Evolutionary conservation across 2,329 filamentous ascomycete genomes (phyloP), one percentile per base, ranked within the genome.

Genomic region (Sporothrix pseudoabietina): DNA sequence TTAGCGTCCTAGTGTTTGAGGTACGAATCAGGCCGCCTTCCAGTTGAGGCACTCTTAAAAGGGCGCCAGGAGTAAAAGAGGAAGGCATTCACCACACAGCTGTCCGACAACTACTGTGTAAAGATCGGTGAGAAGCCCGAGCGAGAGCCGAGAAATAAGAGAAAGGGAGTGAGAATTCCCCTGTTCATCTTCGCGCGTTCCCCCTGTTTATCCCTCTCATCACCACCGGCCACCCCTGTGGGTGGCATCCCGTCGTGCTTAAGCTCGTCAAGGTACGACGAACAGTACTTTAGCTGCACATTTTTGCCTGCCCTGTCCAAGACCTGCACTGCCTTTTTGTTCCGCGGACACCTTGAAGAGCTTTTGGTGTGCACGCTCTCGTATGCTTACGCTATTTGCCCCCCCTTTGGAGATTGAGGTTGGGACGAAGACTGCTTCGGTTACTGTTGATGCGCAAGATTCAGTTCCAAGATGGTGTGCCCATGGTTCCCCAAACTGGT

Each of bases 121-220:
- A 32, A 35, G 10, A 59, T n/a, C 49, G 22, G 49, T 9, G 26
- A 30, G n/a, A 55, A 4, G 26, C 9, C 10, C 6, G 30, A 16
- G 55, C 9, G 16, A 35, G 55, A 35, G 35, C 12, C 1, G 32
- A 63, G 35, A 63, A 35, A 59, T 12, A 26, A 35, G 26, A 59
- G 26, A 59, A 57, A 4, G 26, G 8, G 22, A 16, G 19, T 63
- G 35, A 63, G n/a, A 63, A 44, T 59, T 59, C 55, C 30, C 55
- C 55, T 57, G 54, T 57, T 32, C 54, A 32, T 32, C 26, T 30
- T 35, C 35, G 30, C 55, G 10, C 55, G 5, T 30, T 59, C 14
- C 55, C 55, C 55, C 55, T 59, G 55, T 35, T 59, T 35, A 57
- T 57, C 55, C 55, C 55, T 57, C 55, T 16, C 22, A 54, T 7